Conservation (phyloP, 129 eudicot species). For the Dittrichia graveolens region DNA sequence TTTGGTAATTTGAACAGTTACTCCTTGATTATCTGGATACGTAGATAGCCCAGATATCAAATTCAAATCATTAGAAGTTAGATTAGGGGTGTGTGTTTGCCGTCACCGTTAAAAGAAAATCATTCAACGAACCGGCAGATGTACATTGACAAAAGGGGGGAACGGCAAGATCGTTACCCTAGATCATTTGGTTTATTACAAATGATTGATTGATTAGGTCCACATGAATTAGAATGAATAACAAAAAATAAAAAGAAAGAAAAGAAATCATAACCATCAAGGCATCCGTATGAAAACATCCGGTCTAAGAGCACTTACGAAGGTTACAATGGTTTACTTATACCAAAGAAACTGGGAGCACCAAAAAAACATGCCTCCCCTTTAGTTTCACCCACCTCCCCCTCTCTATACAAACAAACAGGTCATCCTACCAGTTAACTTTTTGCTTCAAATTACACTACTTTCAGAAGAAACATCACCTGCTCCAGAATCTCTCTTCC, state of each 20-base stretch:
- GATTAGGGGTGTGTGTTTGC: too few relatives aligned
- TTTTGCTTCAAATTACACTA: conserved; percentile 7
- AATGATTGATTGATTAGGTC: not conserved
- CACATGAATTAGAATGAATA: not conserved
- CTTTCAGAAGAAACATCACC: conserved; percentile 8
- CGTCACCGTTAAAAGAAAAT: too few relatives aligned
- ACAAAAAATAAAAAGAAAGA: not conserved
- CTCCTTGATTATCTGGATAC: too few relatives aligned
- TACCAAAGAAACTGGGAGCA: conserved; percentile 24
- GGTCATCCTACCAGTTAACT: conserved; percentile 28
- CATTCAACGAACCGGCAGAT: too few relatives aligned
- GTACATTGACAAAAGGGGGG: too few relatives aligned
- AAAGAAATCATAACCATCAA: not conserved
- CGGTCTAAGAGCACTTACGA: conserved; percentile 12
- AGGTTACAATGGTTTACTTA: conserved; percentile 15
- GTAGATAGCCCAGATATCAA: too few relatives aligned
- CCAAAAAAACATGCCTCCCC: conserved; percentile 42
- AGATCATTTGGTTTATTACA: not conserved
- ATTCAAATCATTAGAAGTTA: too few relatives aligned
- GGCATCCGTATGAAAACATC: conserved; percentile 3
- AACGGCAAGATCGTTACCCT: too few relatives aligned
- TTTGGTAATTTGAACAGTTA: too few relatives aligned
- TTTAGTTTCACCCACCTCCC: conserved; percentile 29
- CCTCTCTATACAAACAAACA: conserved; percentile 34
- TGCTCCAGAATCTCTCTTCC: not conserved